Percentiles rank a stretch among this genome's conserved stretches.
Evolutionary conservation across 495 filamentous ascomycete genomes (phyloP).

Genomic region (Lepraria neglecta): DNA sequence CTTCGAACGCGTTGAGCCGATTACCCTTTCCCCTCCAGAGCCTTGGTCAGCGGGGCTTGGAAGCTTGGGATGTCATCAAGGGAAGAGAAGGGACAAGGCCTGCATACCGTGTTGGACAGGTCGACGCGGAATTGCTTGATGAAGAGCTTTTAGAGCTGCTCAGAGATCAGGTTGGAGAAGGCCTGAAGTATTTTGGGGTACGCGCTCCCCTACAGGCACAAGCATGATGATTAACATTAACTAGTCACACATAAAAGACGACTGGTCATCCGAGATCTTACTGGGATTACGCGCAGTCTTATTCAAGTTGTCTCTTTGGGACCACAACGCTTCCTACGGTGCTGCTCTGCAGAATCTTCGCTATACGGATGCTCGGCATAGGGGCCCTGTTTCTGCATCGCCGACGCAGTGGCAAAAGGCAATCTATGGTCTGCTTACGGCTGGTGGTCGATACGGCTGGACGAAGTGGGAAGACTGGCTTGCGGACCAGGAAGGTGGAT

Average conservation of each 20-base stretch:
- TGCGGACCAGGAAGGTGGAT: conserved; percentile 63
- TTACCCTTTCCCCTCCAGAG: conserved; percentile 60
- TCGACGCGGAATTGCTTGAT: conserved; percentile 92
- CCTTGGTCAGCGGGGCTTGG: conserved; percentile 50
- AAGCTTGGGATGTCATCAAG: conserved; percentile 62
- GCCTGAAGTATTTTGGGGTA: conserved; percentile 77
- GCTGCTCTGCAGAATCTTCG: conserved; percentile 84
- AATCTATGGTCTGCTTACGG: conserved; percentile 75
- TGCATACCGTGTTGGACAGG: conserved; percentile 89
- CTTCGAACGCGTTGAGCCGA: conserved; percentile 38
- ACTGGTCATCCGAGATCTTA: conserved; percentile 81
- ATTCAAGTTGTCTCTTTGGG: conserved; percentile 95
- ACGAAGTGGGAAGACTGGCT: conserved; percentile 85
- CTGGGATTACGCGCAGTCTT: conserved; percentile 69
- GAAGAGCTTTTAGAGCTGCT: conserved; percentile 85
- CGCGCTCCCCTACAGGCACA: conserved; percentile 19
- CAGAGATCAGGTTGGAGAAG: conserved; percentile 81
- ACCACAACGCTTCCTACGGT: conserved; percentile 90
- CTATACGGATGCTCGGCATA: conserved; percentile 76
- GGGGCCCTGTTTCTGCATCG: conserved; percentile 51
- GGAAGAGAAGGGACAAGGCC: conserved; percentile 75
- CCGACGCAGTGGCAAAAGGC: conserved; percentile 74
- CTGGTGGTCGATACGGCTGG: conserved; percentile 84
- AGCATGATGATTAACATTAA: neutral
- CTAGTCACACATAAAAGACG: conserved; percentile 60